A percentile compares a stretch with the other conserved stretches of the same genome.
phyloP scores from a whole-genome alignment of 2,329 filamentous ascomycete genomes.

The Trichoderma sp. region DNA sequence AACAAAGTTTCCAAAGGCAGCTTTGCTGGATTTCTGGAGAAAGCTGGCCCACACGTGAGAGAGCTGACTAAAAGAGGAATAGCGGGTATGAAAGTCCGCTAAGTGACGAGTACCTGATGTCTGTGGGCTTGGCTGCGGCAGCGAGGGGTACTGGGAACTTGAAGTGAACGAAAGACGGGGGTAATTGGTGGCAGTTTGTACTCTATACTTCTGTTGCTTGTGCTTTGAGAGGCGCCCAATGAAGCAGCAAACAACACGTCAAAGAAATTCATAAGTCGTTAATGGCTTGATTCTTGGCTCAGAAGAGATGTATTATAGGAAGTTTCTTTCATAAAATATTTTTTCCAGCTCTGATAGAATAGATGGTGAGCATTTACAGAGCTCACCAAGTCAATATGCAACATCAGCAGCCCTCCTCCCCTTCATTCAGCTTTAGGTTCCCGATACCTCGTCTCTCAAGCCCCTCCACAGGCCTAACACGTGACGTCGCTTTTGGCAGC shows the following conservation, averaged over 20 bases:
- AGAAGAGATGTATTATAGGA: neutral
- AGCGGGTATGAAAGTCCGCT: neutral
- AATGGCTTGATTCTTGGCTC: fast-evolving
- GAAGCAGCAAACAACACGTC: neutral
- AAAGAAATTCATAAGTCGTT: fast-evolving
- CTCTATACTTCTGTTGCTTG: neutral
- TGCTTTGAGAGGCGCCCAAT: neutral
- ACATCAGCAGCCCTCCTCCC: neutral
- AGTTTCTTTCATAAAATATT: neutral
- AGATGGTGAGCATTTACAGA: neutral
- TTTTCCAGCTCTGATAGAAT: fast-evolving
- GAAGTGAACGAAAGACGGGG: neutral
- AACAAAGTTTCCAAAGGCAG: neutral
- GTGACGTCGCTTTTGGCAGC: slow-evolving; percentile 10
- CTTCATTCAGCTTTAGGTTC: neutral
- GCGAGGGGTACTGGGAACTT: neutral
- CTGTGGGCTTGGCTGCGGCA: fast-evolving
- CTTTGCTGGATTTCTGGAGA: neutral
- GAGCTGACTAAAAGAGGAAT: slow-evolving; percentile 8
- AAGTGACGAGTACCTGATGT: neutral
- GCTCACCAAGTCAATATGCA: neutral
- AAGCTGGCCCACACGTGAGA: slow-evolving; percentile 14
- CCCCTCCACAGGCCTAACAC: neutral
- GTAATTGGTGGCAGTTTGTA: neutral
- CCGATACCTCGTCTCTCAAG: neutral